Base-by-base conservation (phyloP, 306 rosid genomes). In the Cicer judaicum region DNA sequence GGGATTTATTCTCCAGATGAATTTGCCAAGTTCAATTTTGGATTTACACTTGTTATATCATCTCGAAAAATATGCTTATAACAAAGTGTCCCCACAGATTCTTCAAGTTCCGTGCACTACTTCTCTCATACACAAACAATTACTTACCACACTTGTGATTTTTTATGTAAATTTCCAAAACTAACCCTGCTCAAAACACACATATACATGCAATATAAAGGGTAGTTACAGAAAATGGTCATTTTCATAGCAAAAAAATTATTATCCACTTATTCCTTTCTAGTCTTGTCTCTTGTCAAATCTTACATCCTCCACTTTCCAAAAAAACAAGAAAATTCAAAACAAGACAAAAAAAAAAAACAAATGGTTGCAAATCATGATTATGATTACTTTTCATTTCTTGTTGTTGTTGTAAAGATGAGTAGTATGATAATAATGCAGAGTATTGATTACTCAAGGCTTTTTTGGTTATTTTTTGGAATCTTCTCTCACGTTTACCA, bases 41-140 rank as follows among this genome's bases (percentile, higher is more conserved):
- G 34, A 29, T 29, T 29, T 29, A 29, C 34, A 29, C 34, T 29
- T 29, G 34, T 29, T 29, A 29, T 73, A 15, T 19, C 1, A 16
- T 66, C 84, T 29, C 84, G n/a, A 80, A 74, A 49, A 87, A 74
- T 43, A 87, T 85, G 83, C 9, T 50, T 41, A 21, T 43, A 61
- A 40, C 81, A 46, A 80, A 36, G 41, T 44, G 13, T 48, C 50
- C 79, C 86, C 86, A 40, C 62, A 64, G 91, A 86, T 90, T 75
- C 86, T 88, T 84, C 88, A 78, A 88, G 85, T 90, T 86, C 88
- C 91, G 96, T 86, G 69, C 18, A 40, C 56, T 41, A 5, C 36
- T 82, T 46, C 64, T 75, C 24, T 11, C 72, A 62, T 43, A 9
- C 15, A 54, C 12, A 10, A 14, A 0, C 69, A 39, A 41, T 8